Conservation (phyloP, 2,329 filamentous ascomycete species). For the Fusarium succisae region DNA sequence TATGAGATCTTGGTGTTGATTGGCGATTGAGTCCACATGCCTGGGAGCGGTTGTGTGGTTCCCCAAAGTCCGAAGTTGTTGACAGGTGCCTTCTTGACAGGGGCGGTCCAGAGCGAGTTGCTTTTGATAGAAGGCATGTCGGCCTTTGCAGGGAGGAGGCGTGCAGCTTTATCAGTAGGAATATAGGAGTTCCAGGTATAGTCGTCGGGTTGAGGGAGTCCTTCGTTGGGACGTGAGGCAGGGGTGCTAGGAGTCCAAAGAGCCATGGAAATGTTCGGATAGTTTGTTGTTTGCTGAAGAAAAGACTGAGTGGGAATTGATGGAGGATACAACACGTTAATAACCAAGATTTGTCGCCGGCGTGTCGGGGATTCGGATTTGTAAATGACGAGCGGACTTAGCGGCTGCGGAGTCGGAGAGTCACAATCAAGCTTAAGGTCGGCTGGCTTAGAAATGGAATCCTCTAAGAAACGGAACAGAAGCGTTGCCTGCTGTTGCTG, state of each 20-base stretch:
- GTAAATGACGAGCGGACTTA: slow-evolving; percentile 34
- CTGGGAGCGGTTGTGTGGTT: slow-evolving; percentile 28
- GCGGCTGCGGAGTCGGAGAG: slow-evolving; percentile 24
- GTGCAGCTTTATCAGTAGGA: slow-evolving; percentile 39
- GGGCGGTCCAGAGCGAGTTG: slow-evolving; percentile 48
- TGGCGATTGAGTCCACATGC: slow-evolving; percentile 38
- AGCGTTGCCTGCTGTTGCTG: slow-evolving; percentile 15
- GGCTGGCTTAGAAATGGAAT: slow-evolving; percentile 34
- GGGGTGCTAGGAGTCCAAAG: slow-evolving; percentile 39
- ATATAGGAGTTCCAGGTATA: slow-evolving; percentile 50
- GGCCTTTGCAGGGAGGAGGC: slow-evolving; percentile 43
- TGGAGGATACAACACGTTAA: slow-evolving; percentile 12
- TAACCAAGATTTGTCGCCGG: slow-evolving; percentile 19
- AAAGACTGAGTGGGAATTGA: slow-evolving; percentile 4
- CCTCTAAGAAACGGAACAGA: slow-evolving; percentile 29
- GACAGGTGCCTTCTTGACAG: slow-evolving; percentile 28
- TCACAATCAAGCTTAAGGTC: slow-evolving; percentile 12
- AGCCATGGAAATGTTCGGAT: slow-evolving; percentile 35
- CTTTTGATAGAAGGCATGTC: slow-evolving; percentile 49
- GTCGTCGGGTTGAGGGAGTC: slow-evolving; percentile 51
- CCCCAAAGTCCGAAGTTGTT: slow-evolving; percentile 39
- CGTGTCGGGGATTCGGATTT: slow-evolving; percentile 33
- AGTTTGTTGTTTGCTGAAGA: slow-evolving; percentile 12
- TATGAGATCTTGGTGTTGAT: slow-evolving; percentile 28
- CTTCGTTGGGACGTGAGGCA: slow-evolving; percentile 35